A percentile compares a stretch with the other conserved stretches of the same genome.
phyloP scores from a whole-genome alignment of 2,329 filamentous ascomycete genomes.

The Nemania sp. region DNA sequence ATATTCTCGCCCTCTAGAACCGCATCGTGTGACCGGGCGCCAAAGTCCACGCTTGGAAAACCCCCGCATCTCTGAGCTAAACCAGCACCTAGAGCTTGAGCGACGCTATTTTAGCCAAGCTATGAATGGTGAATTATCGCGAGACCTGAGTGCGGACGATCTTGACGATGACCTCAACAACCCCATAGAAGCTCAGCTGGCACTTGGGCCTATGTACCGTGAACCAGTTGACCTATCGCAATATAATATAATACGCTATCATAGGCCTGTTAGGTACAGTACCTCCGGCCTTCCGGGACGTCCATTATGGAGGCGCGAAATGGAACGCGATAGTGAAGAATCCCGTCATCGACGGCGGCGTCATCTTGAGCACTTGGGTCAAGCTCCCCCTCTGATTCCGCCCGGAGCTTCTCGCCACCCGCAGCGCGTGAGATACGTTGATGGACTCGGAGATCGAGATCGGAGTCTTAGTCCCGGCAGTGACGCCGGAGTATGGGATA shows the following conservation, averaged over 20 bases:
- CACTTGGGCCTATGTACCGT: not conserved
- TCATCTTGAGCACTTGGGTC: not conserved
- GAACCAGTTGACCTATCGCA: not conserved
- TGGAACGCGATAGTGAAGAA: slow-evolving; percentile 9
- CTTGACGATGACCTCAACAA: slow-evolving; percentile 15
- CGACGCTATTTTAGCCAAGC: slow-evolving; percentile 11
- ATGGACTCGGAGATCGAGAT: slow-evolving; percentile 86
- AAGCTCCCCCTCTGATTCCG: not conserved
- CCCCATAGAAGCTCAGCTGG: not conserved
- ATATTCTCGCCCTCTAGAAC: slow-evolving; percentile 10
- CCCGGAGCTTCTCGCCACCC: not conserved
- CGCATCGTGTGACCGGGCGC: slow-evolving; percentile 5
- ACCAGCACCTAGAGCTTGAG: slow-evolving; percentile 13
- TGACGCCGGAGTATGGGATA: slow-evolving; percentile 77
- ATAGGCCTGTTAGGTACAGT: not conserved
- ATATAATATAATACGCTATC: not conserved
- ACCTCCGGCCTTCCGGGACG: not conserved
- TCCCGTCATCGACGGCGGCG: slow-evolving; percentile 18
- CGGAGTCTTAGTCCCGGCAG: slow-evolving; percentile 82
- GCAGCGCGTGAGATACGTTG: slow-evolving; percentile 53
- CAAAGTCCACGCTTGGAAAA: slow-evolving; percentile 28
- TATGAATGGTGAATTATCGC: slow-evolving; percentile 4
- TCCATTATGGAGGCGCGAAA: not conserved
- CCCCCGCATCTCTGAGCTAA: slow-evolving; percentile 20
- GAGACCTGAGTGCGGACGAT: slow-evolving; percentile 5